These are phyloP conservation scores for Atkinsonella texensis DNA, from an alignment of 2,329 filamentous ascomycete species.

Conservation along the genomic window DNA sequence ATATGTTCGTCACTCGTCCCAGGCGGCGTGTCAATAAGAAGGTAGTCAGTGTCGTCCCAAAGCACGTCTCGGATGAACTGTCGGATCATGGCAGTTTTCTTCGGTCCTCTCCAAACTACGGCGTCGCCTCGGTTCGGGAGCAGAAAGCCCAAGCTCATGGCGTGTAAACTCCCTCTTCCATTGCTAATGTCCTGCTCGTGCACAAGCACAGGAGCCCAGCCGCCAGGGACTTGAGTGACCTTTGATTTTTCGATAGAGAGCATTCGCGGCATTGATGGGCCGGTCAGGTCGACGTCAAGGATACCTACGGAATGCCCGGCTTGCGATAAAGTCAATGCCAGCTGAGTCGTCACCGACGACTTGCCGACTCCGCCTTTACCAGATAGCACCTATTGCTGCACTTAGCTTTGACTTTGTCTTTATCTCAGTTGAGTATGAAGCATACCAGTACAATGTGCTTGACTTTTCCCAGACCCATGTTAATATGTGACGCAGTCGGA, in stretches of 20 bases:
- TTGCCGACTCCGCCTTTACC: slow-evolving; percentile 98
- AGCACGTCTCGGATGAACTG: slow-evolving; percentile 89
- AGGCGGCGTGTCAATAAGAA: slow-evolving; percentile 91
- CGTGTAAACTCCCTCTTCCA: slow-evolving; percentile 54
- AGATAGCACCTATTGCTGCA: slow-evolving; percentile 53
- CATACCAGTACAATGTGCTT: slow-evolving; percentile 65
- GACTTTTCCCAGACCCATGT: slow-evolving; percentile 40
- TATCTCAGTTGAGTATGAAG: neutral
- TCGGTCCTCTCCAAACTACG: slow-evolving; percentile 94
- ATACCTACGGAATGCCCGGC: slow-evolving; percentile 85
- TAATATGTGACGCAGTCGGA: neutral
- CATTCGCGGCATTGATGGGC: slow-evolving; percentile 90
- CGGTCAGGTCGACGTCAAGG: slow-evolving; percentile 90
- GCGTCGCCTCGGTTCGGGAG: slow-evolving; percentile 74
- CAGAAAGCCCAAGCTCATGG: slow-evolving; percentile 91
- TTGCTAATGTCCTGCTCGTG: slow-evolving; percentile 45
- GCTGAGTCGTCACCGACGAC: slow-evolving; percentile 92
- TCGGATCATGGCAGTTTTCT: slow-evolving; percentile 97
- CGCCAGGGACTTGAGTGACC: slow-evolving; percentile 80
- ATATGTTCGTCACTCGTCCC: slow-evolving; percentile 97
- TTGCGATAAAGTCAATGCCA: slow-evolving; percentile 78
- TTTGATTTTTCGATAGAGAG: slow-evolving; percentile 82
- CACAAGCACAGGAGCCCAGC: slow-evolving; percentile 83
- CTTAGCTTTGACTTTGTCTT: neutral
- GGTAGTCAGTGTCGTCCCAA: slow-evolving; percentile 79